Percentiles rank a stretch among this genome's conserved stretches.
phyloP scores from a whole-genome alignment of 148 eudicot species.

The Simmondsia chinensis region DNA sequence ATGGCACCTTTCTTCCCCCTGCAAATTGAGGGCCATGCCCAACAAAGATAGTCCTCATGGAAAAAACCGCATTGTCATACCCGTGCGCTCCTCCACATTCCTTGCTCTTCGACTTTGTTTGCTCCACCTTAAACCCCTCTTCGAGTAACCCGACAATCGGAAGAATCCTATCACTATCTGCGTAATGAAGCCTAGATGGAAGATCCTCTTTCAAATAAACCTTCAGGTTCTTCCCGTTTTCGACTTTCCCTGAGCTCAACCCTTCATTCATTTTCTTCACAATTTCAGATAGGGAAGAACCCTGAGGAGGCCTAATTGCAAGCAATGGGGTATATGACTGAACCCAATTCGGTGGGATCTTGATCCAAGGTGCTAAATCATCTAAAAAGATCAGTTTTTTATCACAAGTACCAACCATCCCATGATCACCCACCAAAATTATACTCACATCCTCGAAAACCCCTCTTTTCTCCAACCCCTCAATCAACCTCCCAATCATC shows the following conservation, averaged over 20 bases:
- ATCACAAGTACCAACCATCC: slow-evolving; percentile 96
- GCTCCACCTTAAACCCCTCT: slow-evolving; percentile 82
- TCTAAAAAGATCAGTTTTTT: slow-evolving; percentile 57
- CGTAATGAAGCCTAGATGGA: slow-evolving; percentile 72
- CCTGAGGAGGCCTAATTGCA: slow-evolving; percentile 55
- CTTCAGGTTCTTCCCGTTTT: slow-evolving; percentile 56
- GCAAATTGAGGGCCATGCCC: slow-evolving; percentile 74
- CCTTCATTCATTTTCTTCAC: slow-evolving; percentile 78
- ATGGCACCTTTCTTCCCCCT: slow-evolving; percentile 59
- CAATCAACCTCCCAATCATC: slow-evolving; percentile 71
- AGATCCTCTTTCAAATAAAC: slow-evolving; percentile 74
- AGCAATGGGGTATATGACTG: slow-evolving; percentile 74
- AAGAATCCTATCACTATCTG: slow-evolving; percentile 56
- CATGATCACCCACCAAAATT: slow-evolving; percentile 87
- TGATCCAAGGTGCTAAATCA: slow-evolving; percentile 64
- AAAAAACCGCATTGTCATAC: slow-evolving; percentile 73
- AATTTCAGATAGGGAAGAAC: slow-evolving; percentile 25
- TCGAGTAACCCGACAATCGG: slow-evolving; percentile 68
- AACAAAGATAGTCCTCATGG: slow-evolving; percentile 86
- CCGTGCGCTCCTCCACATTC: slow-evolving; percentile 99
- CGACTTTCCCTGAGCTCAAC: slow-evolving; percentile 51
- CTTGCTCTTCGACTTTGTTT: slow-evolving; percentile 25
- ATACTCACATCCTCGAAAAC: slow-evolving; percentile 80
- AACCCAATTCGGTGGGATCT: slow-evolving; percentile 57
- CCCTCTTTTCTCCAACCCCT: slow-evolving; percentile 69